Percentiles rank a stretch among this genome's conserved stretches.
phyloP scores from a whole-genome alignment of 495 filamentous ascomycete genomes.

The Pyronema omphalodes region DNA sequence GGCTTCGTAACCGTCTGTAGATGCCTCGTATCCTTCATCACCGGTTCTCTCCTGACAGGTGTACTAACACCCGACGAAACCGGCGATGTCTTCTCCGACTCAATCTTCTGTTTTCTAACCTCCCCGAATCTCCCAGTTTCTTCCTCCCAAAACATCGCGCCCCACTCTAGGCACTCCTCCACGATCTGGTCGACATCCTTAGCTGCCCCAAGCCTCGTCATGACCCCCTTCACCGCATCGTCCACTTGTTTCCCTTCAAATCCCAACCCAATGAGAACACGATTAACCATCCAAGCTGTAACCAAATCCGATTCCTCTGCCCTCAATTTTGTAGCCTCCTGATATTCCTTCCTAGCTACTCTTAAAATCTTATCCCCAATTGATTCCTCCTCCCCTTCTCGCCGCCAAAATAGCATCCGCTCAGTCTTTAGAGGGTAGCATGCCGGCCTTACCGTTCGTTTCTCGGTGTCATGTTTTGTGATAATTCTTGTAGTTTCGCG shows the following conservation, averaged over 20 bases:
- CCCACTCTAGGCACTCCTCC: slow-evolving; percentile 72
- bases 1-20: background rate
- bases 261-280: slow-evolving; percentile 44
- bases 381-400: slow-evolving; percentile 9
- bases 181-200: slow-evolving; percentile 24
- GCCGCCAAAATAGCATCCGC: slow-evolving; percentile 5
- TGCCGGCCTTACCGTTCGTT: slow-evolving; percentile 13
- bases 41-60: background rate
- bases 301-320: slow-evolving; percentile 51
- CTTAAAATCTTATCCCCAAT: slow-evolving; percentile 30
- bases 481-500: slow-evolving; percentile 23
- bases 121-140: slow-evolving; percentile 44
- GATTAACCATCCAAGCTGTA: slow-evolving; percentile 61
- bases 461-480: slow-evolving; percentile 9
- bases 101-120: slow-evolving; percentile 9
- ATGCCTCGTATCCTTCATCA: background rate
- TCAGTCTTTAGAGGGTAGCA: slow-evolving; percentile 16
- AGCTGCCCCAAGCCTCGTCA: background rate
- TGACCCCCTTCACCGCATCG: slow-evolving; percentile 32
- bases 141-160: slow-evolving; percentile 46
- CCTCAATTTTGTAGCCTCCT: slow-evolving; percentile 23
- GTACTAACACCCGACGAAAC: background rate
- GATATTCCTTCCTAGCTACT: slow-evolving; percentile 27
- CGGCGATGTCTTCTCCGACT: background rate
- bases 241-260: slow-evolving; percentile 47